phyloP scores from a whole-genome alignment of 495 filamentous ascomycete species.

The Penicillium cosmopolitanum region DNA sequence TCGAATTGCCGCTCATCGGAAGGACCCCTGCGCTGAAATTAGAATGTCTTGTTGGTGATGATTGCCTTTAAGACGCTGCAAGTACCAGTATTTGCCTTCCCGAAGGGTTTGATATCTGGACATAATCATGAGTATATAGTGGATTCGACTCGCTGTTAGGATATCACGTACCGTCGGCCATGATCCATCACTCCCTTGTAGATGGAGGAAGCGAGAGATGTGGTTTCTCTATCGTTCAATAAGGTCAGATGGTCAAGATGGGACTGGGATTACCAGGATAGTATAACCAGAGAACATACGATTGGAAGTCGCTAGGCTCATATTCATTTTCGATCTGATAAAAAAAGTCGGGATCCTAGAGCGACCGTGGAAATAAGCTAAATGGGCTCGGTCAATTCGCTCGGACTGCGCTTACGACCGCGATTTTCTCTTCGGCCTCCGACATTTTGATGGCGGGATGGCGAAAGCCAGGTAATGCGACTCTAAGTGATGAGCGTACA shows the following conservation, averaged over 20 bases:
- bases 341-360: constrained; percentile 7
- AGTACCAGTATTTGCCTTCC: constrained; percentile 5
- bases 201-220: not conserved
- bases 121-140: not conserved
- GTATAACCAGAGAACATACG: not conserved
- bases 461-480: not conserved
- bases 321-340: not conserved
- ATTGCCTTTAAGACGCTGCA: not conserved
- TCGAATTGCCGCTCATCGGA: constrained; percentile 1
- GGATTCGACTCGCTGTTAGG: not conserved
- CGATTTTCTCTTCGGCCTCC: constrained; percentile 1
- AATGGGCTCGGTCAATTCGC: not conserved
- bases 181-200: constrained; percentile 3
- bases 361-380: not conserved
- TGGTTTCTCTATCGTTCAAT: not conserved
- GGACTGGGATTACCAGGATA: not conserved
- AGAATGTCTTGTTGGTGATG: not conserved
- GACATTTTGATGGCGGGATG: not conserved
- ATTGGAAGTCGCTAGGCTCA: constrained; percentile 5
- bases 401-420: constrained; percentile 2
- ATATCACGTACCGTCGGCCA: not conserved
- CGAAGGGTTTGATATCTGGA: not conserved
- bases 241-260: not conserved
- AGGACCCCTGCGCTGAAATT: not conserved
- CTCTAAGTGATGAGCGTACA: not conserved